Evolutionary conservation across 331 rosid species (phyloP).

Genomic region (Malus hybrid): DNA sequence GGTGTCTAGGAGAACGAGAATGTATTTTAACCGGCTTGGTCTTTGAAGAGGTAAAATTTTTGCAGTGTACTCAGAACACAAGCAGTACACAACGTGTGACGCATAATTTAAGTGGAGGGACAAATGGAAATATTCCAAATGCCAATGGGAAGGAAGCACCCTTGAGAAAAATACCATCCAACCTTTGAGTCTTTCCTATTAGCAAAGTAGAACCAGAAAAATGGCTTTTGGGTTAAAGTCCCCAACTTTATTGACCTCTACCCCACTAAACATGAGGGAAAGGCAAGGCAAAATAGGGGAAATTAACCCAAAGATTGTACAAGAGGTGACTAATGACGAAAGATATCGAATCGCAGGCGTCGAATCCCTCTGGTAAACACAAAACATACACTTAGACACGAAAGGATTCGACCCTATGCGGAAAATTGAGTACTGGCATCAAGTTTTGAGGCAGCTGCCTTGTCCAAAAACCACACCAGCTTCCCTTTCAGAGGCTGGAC

Average conservation of each 20-base stretch:
- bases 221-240: conserved; percentile 22
- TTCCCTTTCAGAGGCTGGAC: conserved; percentile 76
- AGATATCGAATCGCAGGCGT: conserved; percentile 26
- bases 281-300: conserved; percentile 38
- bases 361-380: conserved; percentile 50
- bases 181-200: background rate
- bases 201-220: conserved; percentile 1
- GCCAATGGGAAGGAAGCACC: background rate
- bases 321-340: conserved; percentile 16
- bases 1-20: too few relatives aligned
- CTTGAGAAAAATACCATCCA: background rate
- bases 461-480: conserved; percentile 91
- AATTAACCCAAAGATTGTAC: conserved; percentile 6
- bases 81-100: too few relatives aligned
- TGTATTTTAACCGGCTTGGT: too few relatives aligned
- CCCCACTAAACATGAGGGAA: conserved; percentile 27
- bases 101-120: too few relatives aligned
- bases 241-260: conserved; percentile 46
- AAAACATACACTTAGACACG: conserved; percentile 25
- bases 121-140: too few relatives aligned
- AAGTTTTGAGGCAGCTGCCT: conserved; percentile 76
- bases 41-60: too few relatives aligned
- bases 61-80: too few relatives aligned
- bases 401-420: conserved; percentile 32
- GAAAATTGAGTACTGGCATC: conserved; percentile 43